Evolutionary conservation across 495 filamentous ascomycete genomes (phyloP), one percentile per base, ranked within the genome.

Genomic region (Rostrohypoxylon terebratum): DNA sequence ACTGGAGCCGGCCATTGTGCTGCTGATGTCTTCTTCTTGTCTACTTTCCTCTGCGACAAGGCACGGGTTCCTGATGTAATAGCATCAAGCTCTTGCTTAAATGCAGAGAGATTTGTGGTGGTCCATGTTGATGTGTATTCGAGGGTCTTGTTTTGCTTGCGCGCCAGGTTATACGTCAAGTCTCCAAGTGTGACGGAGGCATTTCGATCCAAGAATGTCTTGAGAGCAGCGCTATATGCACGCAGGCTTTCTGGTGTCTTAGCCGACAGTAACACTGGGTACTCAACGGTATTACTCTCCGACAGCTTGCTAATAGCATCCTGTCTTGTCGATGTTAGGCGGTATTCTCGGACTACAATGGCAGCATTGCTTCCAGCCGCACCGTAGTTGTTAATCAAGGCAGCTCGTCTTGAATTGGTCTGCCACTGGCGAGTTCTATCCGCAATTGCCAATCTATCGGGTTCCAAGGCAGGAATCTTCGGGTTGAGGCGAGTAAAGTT

Each of bases 401-500:
- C 73, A 9, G 55, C 47, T 20, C 67, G 44, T 28, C 45, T 21
- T 0, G 28, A n/a, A 6, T 14, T 44, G 2, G 54, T 53, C 14
- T 51, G 34, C 64, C 64, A 67, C 14, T 34, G 45, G 21, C 55
- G 64, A 21, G 34, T 18, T 28, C 34, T 59, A 20, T 50, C 10
- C 21, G 64, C 64, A 51, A 67, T 67, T 1, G 77, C 68, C 14
- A 89, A 78, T 0, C 75, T 78, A 36, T 87, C 84, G 6, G 75
- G 51, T 7, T 64, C 66, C 1, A 76, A 48, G 11, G 79, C 38
- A 0, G 70, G 36, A 10, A 85, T 80, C 42, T 76, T 77, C 0
- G 83, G 85, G 63, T 86, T 88, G 8, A 87, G 69, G 0, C 60
- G 65, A 0, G 70, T 55, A 48, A 84, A 83, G 28, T 81, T 84